These are phyloP conservation scores for Eucalyptus decipiens DNA, from an alignment of 345 rosid species.

Conservation along the genomic window DNA sequence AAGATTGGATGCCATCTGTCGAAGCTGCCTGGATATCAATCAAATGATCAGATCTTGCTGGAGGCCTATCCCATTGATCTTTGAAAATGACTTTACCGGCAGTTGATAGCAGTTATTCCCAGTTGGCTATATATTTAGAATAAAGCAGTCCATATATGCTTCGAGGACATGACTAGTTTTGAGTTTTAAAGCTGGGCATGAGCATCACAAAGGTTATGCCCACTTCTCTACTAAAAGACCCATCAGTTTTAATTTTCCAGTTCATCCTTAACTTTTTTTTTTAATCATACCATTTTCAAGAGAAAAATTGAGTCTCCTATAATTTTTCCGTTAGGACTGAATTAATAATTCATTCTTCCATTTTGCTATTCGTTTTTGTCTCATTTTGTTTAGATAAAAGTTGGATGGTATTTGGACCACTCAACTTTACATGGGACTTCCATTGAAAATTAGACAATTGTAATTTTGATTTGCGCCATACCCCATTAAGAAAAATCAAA, in stretches of 20 bases:
- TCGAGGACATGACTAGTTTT: neutral
- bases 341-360: neutral
- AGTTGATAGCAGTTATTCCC: neutral
- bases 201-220: neutral
- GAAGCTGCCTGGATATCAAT: neutral
- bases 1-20: neutral
- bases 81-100: neutral
- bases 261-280: neutral
- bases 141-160: neutral
- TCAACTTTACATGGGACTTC: neutral
- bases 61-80: neutral
- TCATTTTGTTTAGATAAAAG: neutral
- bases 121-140: neutral
- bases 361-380: neutral
- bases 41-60: neutral
- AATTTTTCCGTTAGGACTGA: neutral
- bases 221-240: neutral
- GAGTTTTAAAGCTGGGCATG: neutral
- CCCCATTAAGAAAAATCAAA: neutral
- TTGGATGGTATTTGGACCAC: neutral
- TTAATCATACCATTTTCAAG: neutral
- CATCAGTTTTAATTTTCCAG: neutral
- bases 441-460: neutral
- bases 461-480: neutral
- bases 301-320: neutral